These are phyloP conservation scores for Dichomitus squalens DNA, from an alignment of 1,284 basidiomycete genomes.

Conservation along the genomic window DNA sequence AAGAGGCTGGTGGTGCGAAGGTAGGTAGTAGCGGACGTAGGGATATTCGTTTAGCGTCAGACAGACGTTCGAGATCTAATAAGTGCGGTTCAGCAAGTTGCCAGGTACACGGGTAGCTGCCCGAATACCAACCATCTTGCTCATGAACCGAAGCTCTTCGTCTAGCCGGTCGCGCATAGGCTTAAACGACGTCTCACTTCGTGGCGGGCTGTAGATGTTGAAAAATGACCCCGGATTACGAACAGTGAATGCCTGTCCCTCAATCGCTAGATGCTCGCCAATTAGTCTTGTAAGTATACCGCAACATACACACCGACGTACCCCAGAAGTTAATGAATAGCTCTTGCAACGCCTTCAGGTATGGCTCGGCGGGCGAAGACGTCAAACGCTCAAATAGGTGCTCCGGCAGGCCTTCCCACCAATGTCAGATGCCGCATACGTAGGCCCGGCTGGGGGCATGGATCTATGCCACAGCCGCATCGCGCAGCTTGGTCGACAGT, in stretches of 20 bases:
- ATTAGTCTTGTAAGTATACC: background rate
- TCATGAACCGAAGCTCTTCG: constrained; percentile 80
- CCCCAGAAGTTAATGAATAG: constrained; percentile 91
- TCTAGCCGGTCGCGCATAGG: constrained; percentile 70
- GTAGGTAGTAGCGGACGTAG: constrained; percentile 92
- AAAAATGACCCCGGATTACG: constrained; percentile 81
- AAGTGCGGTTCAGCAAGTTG: background rate
- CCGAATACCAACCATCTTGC: constrained; percentile 58
- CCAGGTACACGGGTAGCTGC: background rate
- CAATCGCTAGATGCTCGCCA: constrained; percentile 58
- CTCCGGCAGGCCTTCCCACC: constrained; percentile 65
- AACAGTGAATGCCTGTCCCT: constrained; percentile 83
- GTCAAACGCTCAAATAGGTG: constrained; percentile 74
- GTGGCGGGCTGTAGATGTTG: constrained; percentile 83
- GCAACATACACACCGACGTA: constrained; percentile 38
- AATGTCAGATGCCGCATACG: constrained; percentile 4
- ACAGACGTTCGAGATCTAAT: constrained; percentile 87
- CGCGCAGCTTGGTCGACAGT: background rate
- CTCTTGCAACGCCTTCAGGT: constrained; percentile 76
- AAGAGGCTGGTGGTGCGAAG: constrained; percentile 81
- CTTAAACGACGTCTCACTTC: constrained; percentile 62
- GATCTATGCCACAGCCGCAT: background rate
- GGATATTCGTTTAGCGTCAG: constrained; percentile 94
- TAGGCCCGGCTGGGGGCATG: constrained; percentile 2
- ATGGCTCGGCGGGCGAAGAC: constrained; percentile 69